These are phyloP conservation scores for Ascochyta clinopodiicola DNA, from an alignment of 2,329 filamentous ascomycete species.

Conservation along the genomic window DNA sequence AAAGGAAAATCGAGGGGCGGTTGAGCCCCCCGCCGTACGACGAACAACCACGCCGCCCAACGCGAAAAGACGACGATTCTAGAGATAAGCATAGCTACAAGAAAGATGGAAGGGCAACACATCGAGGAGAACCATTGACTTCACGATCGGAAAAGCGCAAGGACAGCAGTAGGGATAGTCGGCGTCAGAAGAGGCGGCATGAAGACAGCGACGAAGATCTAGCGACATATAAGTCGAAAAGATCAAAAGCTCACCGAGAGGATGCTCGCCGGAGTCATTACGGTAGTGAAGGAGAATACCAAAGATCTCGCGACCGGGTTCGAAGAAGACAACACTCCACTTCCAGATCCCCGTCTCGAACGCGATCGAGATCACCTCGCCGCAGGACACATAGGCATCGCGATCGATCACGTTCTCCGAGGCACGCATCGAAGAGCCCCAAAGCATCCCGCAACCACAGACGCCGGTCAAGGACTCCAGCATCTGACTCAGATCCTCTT, in stretches of 20 bases:
- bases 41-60: conserved; percentile 28
- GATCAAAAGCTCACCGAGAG: conserved; percentile 25
- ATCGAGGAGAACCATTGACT: conserved; percentile 4
- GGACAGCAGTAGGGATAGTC: conserved; percentile 22
- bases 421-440: background rate
- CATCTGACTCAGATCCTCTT: conserved; percentile 71
- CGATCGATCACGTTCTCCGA: conserved; percentile 24
- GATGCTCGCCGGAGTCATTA: conserved; percentile 8
- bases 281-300: conserved; percentile 18
- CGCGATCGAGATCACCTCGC: conserved; percentile 28
- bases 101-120: conserved; percentile 17
- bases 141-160: conserved; percentile 14
- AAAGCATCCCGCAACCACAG: background rate
- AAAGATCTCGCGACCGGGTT: conserved; percentile 14
- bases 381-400: conserved; percentile 18
- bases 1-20: conserved; percentile 28
- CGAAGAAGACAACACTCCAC: conserved; percentile 25
- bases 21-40: conserved; percentile 28
- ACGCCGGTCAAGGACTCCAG: conserved; percentile 23
- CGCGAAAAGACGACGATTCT: conserved; percentile 26
- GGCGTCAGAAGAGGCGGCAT: conserved; percentile 23
- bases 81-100: conserved; percentile 1
- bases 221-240: conserved; percentile 21
- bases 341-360: conserved; percentile 27
- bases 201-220: conserved; percentile 23